A percentile compares a stretch with the other conserved stretches of the same genome.
phyloP scores from a whole-genome alignment of 495 filamentous ascomycete genomes.

The Talaromyces stipitatus region DNA sequence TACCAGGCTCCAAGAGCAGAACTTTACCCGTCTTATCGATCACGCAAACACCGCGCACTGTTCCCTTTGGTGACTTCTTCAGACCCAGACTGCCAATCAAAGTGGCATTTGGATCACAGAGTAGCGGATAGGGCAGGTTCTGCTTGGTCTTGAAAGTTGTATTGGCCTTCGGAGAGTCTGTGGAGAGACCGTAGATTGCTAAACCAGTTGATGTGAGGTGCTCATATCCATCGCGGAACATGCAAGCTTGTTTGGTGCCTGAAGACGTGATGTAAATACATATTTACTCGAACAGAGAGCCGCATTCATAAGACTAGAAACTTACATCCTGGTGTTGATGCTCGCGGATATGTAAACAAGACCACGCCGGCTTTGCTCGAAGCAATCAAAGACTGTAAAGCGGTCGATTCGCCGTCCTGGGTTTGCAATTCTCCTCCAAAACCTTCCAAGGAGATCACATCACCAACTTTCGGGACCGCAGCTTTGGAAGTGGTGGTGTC shows the following conservation, averaged over 20 bases:
- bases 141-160: slow-evolving; percentile 86
- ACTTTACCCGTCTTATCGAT: slow-evolving; percentile 61
- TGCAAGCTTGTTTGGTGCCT: slow-evolving; percentile 90
- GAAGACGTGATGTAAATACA: neutral
- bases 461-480: slow-evolving; percentile 32
- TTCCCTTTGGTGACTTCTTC: slow-evolving; percentile 71
- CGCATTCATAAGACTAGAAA: slow-evolving; percentile 9
- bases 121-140: slow-evolving; percentile 75
- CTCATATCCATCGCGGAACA: slow-evolving; percentile 80
- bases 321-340: slow-evolving; percentile 93
- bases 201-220: slow-evolving; percentile 73
- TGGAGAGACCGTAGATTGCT: slow-evolving; percentile 79
- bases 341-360: slow-evolving; percentile 92
- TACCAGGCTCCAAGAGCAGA: slow-evolving; percentile 31
- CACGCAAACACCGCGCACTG: slow-evolving; percentile 76
- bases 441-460: slow-evolving; percentile 54
- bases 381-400: slow-evolving; percentile 67
- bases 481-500: slow-evolving; percentile 13
- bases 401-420: slow-evolving; percentile 72
- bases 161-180: slow-evolving; percentile 82
- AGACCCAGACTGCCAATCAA: slow-evolving; percentile 71
- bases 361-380: slow-evolving; percentile 80
- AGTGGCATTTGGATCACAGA: slow-evolving; percentile 69
- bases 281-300: neutral
- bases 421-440: slow-evolving; percentile 83